Conservation (phyloP, 2,329 filamentous ascomycete genomes). For the Alternaria sp. region DNA sequence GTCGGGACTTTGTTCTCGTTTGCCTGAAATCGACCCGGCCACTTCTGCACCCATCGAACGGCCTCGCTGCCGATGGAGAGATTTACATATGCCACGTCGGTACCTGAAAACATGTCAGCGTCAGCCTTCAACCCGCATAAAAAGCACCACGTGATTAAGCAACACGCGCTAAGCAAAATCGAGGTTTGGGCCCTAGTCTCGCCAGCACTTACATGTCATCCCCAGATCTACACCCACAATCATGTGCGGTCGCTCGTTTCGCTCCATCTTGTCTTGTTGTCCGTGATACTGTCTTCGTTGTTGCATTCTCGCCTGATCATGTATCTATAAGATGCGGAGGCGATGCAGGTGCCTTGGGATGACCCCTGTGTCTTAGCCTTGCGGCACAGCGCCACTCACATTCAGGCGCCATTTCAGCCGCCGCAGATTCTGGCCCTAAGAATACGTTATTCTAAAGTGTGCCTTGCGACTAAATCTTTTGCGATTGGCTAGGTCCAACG, state of each 20-base stretch:
- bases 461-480: not conserved
- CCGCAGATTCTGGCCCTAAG: not conserved
- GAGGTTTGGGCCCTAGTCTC: conserved; percentile 3
- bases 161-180: conserved; percentile 8
- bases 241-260: conserved; percentile 42
- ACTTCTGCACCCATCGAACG: conserved; percentile 56
- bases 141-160: conserved; percentile 12
- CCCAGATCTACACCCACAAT: conserved; percentile 49
- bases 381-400: conserved; percentile 30
- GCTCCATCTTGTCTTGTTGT: conserved; percentile 22
- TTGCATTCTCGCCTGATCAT: conserved; percentile 8
- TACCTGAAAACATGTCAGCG: conserved; percentile 30
- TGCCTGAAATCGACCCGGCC: conserved; percentile 62
- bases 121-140: conserved; percentile 7
- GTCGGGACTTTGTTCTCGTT: conserved; percentile 66
- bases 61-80: conserved; percentile 47
- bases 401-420: conserved; percentile 18
- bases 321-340: conserved; percentile 14
- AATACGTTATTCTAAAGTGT: not conserved
- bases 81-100: conserved; percentile 52
- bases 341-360: conserved; percentile 10
- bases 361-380: conserved; percentile 33
- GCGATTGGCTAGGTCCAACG: no score
- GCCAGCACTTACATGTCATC: conserved; percentile 49
- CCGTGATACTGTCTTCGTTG: conserved; percentile 5